Base-by-base conservation (phyloP, 768 basidiomycete genomes). In the Astraeus odoratus region DNA sequence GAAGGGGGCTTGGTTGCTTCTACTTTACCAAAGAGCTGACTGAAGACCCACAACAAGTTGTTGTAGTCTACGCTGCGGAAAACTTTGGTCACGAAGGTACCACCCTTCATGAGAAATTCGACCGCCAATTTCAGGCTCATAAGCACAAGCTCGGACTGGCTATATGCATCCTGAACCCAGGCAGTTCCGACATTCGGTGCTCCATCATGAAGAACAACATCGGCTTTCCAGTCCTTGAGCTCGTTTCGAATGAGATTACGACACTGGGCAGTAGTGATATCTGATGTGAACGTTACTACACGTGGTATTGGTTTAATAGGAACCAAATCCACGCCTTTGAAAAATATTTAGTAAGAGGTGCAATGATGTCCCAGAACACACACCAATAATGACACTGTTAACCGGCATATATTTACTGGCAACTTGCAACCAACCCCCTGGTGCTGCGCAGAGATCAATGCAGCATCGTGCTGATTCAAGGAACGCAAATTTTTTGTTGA, bases 131-230 rank as follows among this genome's bases (percentile, higher is more conserved):
- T 96, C 56, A 97, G 69, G 67, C 83, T 86, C 85, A 87, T 93
- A 48, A 98, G 75, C 42, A 97, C 96, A 48, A 98, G 82, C 65
- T 99, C 96, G 24, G 91, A 91, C 61, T 99, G 96, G 50, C 81
- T 80, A 71, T 93, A 99, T 0, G 96, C 96, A 67, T 99, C 96
- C 64, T 98, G 96, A 52, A 97, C 80, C 96, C 96, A 99, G 10
- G 96, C 96, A 9, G 91, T 90, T 72, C 96, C 96, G 64, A 99
- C 96, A 64, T 99, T 99, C 19, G 96, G 96, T 31, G 96, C 96
- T 71, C 96, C 96, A 65, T 99, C 96, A 63, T 99, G 96, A 47
- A 99, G 78, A 12, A 99, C 93, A 43, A 98, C 80, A 60, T 99
- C 96, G 16, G 96, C 96, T 68, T 93, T 95, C 96, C 96, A 99